Evolutionary conservation across 2,329 filamentous ascomycete species (phyloP).

Genomic region (Neonectria hederae): DNA sequence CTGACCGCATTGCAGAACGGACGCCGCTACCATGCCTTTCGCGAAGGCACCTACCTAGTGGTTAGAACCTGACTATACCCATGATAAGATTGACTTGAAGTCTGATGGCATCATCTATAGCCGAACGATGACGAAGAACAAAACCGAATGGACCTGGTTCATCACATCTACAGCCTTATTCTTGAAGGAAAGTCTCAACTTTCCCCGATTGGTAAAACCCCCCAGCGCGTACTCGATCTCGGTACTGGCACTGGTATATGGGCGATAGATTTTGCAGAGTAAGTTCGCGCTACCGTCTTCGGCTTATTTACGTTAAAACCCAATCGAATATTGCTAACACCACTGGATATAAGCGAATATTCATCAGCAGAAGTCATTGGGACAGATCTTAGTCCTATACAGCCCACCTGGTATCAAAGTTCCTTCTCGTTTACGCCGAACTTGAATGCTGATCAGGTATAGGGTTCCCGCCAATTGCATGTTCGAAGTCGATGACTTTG

Average conservation of each 20-base stretch:
- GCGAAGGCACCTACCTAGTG: constrained; percentile 20
- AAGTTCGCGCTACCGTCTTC: too few relatives aligned
- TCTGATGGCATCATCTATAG: neutral
- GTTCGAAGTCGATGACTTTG: constrained; percentile 3
- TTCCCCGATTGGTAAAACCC: constrained; percentile 8
- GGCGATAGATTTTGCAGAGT: neutral
- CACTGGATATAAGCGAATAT: neutral
- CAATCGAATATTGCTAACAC: neutral
- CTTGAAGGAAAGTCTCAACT: constrained; percentile 23
- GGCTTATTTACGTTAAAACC: neutral
- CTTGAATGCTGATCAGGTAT: neutral
- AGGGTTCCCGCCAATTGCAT: neutral
- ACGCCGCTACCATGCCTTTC: constrained; percentile 13
- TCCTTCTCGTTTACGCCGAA: neutral
- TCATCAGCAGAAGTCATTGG: neutral
- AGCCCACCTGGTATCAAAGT: neutral
- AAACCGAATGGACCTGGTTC: constrained; percentile 27
- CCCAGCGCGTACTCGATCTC: constrained; percentile 27
- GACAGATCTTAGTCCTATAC: neutral
- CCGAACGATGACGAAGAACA: constrained; percentile 29
- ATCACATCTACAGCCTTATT: constrained; percentile 28
- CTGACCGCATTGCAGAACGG: constrained; percentile 6
- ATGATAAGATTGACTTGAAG: too few relatives aligned
- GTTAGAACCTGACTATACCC: neutral
- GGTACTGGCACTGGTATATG: constrained; percentile 19